phyloP scores from a whole-genome alignment of 169 alveolate genomes.

The Plasmodium billcollinsi region DNA sequence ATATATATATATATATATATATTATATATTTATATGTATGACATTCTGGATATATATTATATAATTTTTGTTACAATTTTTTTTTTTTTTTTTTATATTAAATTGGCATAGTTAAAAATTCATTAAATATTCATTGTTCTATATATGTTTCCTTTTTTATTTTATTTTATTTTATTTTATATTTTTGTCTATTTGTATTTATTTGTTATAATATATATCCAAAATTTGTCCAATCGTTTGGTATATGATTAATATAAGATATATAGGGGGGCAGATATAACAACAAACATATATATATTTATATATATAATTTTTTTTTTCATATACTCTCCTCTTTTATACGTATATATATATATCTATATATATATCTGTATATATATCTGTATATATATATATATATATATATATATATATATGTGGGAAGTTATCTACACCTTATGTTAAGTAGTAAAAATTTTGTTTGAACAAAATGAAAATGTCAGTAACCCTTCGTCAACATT shows the following conservation, averaged over 20 bases:
- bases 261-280: too few species aligned
- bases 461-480: slow-evolving; percentile 71
- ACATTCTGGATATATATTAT: not conserved
- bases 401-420: too few species aligned
- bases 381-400: not conserved
- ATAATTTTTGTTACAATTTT: not conserved
- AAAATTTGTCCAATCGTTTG: too few species aligned
- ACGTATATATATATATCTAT: not conserved
- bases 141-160: not conserved
- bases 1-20: too few species aligned
- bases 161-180: slow-evolving; percentile 5
- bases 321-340: not conserved
- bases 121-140: too few species aligned
- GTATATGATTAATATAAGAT: too few species aligned
- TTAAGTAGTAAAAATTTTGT: too few species aligned
- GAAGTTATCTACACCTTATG: too few species aligned
- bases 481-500: slow-evolving; percentile 78
- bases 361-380: too few species aligned
- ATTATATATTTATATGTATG: too few species aligned
- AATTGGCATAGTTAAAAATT: not conserved
- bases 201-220: not conserved
- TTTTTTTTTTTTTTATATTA: not conserved
- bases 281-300: too few species aligned
- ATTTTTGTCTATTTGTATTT: not conserved
- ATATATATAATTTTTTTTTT: not conserved